Conservation (phyloP, 2,329 filamentous ascomycete species). For the Nigrospora oryzae region DNA sequence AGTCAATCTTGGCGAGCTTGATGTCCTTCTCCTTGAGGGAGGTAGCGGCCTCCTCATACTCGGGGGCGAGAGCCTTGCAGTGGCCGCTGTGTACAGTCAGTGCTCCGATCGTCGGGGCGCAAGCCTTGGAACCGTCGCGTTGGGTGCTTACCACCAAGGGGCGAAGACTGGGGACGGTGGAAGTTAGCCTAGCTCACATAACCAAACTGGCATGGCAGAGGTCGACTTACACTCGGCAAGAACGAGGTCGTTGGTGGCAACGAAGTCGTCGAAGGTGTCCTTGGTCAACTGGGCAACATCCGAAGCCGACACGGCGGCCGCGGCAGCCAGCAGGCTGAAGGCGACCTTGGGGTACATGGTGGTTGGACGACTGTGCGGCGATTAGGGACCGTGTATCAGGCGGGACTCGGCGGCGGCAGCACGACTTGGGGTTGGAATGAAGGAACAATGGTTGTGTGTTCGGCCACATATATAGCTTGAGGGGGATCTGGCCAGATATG, state of each 20-base stretch:
- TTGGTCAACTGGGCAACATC: slow-evolving; percentile 81
- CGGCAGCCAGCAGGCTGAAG: slow-evolving; percentile 45
- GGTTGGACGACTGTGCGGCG: not conserved
- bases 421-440: too few relatives aligned
- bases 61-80: slow-evolving; percentile 94
- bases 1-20: slow-evolving; percentile 81
- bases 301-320: slow-evolving; percentile 55
- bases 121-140: not conserved
- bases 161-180: slow-evolving; percentile 62
- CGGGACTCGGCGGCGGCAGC: too few relatives aligned
- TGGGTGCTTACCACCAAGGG: slow-evolving; percentile 60
- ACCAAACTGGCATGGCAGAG: not conserved
- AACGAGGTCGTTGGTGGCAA: slow-evolving; percentile 79
- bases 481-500: too few relatives aligned
- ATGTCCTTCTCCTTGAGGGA: slow-evolving; percentile 83
- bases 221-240: slow-evolving; percentile 71
- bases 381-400: too few relatives aligned
- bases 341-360: slow-evolving; percentile 28
- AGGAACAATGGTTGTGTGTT: too few relatives aligned
- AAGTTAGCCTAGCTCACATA: slow-evolving; percentile 23
- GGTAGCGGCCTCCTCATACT: slow-evolving; percentile 83
- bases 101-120: not conserved
- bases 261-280: slow-evolving; percentile 79
- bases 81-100: slow-evolving; percentile 46
- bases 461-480: too few relatives aligned